Conservation (phyloP, 2,329 filamentous ascomycete genomes). For the Fusarium sarcochroum region DNA sequence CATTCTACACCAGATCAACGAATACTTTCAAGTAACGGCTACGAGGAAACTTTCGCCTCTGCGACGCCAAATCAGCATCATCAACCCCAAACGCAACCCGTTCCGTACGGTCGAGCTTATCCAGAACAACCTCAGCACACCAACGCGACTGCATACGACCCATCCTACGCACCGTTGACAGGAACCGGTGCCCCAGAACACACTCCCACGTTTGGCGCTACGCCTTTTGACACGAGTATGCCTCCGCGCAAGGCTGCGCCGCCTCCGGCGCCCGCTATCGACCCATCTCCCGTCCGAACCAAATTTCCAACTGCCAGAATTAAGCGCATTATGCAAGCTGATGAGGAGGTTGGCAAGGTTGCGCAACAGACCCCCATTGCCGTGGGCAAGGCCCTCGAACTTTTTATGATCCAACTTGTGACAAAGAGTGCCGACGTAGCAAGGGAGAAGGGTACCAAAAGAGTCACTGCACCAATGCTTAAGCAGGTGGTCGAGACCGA, state of each 20-base stretch:
- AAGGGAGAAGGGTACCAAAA: constrained; percentile 84
- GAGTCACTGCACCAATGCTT: constrained; percentile 90
- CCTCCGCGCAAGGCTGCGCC: constrained; percentile 54
- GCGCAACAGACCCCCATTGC: constrained; percentile 97
- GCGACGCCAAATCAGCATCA: constrained; percentile 33
- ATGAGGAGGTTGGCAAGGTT: constrained; percentile 98
- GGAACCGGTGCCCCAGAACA: constrained; percentile 17
- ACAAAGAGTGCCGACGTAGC: constrained; percentile 89
- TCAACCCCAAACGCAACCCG: constrained; percentile 31
- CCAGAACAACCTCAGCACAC: constrained; percentile 28
- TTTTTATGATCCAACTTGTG: constrained; percentile 97
- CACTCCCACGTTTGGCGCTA: constrained; percentile 21
- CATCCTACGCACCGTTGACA: constrained; percentile 31
- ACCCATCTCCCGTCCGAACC: constrained; percentile 83
- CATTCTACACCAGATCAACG: constrained; percentile 21
- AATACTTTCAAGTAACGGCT: constrained; percentile 13
- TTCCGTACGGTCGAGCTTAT: constrained; percentile 30
- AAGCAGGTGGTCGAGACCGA: constrained; percentile 91
- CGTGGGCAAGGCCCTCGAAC: constrained; percentile 93
- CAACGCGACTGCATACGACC: constrained; percentile 31
- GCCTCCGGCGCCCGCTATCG: constrained; percentile 60
- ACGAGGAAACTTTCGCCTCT: constrained; percentile 22
- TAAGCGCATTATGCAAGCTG: constrained; percentile 99
- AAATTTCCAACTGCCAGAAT: constrained; percentile 98
- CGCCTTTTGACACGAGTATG: constrained; percentile 49